phyloP scores from a whole-genome alignment of 2,329 filamentous ascomycete genomes.

The Penicillium sp. region DNA sequence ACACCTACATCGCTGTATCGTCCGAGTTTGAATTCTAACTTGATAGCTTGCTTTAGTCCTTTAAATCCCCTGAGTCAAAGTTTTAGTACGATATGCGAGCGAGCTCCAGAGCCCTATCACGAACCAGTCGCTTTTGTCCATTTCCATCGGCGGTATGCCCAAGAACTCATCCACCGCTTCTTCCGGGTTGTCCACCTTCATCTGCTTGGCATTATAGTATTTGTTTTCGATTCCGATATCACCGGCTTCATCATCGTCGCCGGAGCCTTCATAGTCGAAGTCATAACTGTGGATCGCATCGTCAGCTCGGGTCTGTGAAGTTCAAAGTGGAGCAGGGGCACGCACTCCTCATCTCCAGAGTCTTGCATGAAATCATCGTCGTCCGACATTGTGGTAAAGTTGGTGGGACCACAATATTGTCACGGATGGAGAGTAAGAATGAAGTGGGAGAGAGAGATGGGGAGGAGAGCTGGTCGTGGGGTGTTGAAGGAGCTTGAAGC shows the following conservation, averaged over 20 bases:
- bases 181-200: conserved; percentile 82
- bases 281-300: conserved; percentile 64
- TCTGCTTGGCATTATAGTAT: conserved; percentile 99
- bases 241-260: conserved; percentile 81
- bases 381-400: conserved; percentile 63
- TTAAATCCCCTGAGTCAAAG: conserved; percentile 74
- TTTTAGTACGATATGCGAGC: neutral
- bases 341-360: conserved; percentile 81
- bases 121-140: conserved; percentile 91
- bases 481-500: conserved; percentile 21
- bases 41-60: conserved; percentile 95
- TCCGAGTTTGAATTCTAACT: conserved; percentile 91
- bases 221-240: conserved; percentile 98
- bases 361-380: conserved; percentile 94
- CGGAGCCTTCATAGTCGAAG: conserved; percentile 95
- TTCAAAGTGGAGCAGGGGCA: conserved; percentile 8
- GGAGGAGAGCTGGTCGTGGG: conserved; percentile 8
- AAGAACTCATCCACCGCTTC: conserved; percentile 91
- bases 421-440: neutral
- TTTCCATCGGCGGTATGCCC: conserved; percentile 78
- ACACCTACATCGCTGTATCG: conserved; percentile 72
- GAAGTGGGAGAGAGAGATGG: neutral
- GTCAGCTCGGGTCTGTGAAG: conserved; percentile 24
- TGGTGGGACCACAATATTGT: neutral
- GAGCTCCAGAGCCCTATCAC: conserved; percentile 24